phyloP scores from a whole-genome alignment of 2,329 filamentous ascomycete species.

The Hortaea werneckii region DNA sequence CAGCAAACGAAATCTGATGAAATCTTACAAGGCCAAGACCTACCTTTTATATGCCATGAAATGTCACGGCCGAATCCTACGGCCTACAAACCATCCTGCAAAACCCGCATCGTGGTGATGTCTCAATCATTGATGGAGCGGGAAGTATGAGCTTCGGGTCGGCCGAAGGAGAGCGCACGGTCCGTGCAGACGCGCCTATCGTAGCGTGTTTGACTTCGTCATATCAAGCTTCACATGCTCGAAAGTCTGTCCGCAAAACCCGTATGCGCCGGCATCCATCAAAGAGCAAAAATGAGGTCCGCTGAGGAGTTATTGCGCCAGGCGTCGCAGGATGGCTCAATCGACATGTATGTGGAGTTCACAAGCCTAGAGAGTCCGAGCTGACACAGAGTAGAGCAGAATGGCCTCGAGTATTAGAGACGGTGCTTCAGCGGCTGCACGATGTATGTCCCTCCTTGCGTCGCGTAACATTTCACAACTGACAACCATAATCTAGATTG shows the following conservation, averaged over 20 bases:
- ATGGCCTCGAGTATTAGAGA: constrained; percentile 59
- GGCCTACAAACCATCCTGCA: no score
- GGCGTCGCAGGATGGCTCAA: constrained; percentile 48
- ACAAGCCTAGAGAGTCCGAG: not conserved
- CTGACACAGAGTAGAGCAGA: constrained; percentile 43
- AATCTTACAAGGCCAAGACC: no score
- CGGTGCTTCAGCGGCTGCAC: constrained; percentile 59
- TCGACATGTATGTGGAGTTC: constrained; percentile 43
- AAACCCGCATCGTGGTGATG: no score
- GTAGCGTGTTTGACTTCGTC: not conserved
- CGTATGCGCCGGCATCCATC: not conserved
- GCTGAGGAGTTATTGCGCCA: constrained; percentile 43
- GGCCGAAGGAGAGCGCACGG: not conserved
- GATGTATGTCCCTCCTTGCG: constrained; percentile 33
- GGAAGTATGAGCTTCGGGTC: no score
- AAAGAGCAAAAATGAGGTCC: constrained; percentile 14
- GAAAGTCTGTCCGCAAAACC: not conserved
- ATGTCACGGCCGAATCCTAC: no score
- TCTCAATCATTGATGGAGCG: no score
- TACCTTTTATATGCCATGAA: no score
- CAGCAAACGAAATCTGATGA: no score
- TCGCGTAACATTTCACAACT: constrained; percentile 2
- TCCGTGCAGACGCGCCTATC: not conserved
- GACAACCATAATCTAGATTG: constrained; percentile 46
- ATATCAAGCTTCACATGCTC: not conserved